Evolutionary conservation across 768 basidiomycete genomes (phyloP).

Genomic region (Suillus subluteus): DNA sequence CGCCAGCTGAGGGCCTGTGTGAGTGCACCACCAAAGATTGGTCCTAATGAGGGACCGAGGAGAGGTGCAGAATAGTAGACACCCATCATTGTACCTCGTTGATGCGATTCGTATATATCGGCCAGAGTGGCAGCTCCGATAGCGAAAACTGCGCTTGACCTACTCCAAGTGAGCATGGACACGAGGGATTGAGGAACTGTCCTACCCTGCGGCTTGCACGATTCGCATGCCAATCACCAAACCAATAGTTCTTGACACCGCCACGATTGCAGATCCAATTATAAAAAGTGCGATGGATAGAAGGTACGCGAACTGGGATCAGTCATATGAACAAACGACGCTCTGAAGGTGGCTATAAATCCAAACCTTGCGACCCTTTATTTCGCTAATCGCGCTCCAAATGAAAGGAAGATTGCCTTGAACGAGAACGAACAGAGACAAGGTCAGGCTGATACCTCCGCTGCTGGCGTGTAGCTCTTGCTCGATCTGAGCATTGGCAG

Average conservation of each 20-base stretch:
- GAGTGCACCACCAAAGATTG: not conserved
- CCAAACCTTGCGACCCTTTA: constrained; percentile 67
- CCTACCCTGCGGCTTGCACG: too few species aligned
- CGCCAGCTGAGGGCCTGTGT: not conserved
- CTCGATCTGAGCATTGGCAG: constrained; percentile 51
- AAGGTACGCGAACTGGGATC: too few species aligned
- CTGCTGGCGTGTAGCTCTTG: constrained; percentile 33
- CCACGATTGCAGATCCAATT: too few species aligned
- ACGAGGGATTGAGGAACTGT: too few species aligned
- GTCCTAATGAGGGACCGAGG: not conserved
- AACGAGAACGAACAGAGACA: constrained; percentile 71
- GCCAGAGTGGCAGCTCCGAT: not conserved
- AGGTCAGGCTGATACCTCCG: constrained; percentile 64
- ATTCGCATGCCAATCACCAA: too few species aligned
- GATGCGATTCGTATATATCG: not conserved
- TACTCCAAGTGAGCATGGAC: too few species aligned
- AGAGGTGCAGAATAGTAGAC: not conserved
- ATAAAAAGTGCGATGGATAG: too few species aligned
- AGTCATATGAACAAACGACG: not conserved
- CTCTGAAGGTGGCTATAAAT: not conserved
- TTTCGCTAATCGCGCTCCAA: constrained; percentile 22
- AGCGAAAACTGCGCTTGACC: not conserved
- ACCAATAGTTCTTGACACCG: too few species aligned
- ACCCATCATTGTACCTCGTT: not conserved
- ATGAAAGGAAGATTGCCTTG: constrained; percentile 58